Percentiles rank a stretch among this genome's conserved stretches.
Evolutionary conservation across 306 rosid species (phyloP).

Genomic region (Fragaria nilgerrensis): DNA sequence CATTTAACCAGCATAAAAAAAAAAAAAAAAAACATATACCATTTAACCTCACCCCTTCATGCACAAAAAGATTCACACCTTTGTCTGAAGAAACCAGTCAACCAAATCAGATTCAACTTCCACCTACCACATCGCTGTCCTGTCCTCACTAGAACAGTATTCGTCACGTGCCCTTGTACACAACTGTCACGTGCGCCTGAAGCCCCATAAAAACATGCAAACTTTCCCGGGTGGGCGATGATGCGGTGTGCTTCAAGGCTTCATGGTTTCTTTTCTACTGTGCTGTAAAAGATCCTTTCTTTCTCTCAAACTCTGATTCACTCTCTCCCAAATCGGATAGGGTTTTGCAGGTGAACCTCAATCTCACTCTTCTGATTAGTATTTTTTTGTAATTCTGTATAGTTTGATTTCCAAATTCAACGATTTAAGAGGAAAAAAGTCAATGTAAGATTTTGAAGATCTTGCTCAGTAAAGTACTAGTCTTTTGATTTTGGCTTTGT

Average conservation of each 20-base stretch:
- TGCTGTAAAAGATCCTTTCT: slow-evolving; percentile 12
- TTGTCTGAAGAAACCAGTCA: too few relatives aligned
- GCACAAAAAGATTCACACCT: too few relatives aligned
- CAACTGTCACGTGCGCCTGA: neutral
- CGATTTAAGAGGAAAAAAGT: neutral
- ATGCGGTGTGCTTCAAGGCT: neutral
- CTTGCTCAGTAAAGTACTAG: neutral
- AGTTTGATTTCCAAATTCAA: neutral
- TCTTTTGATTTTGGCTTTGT: neutral
- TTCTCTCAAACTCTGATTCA: neutral
- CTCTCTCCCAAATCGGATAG: neutral
- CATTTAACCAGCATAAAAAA: too few relatives aligned
- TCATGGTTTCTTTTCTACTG: neutral
- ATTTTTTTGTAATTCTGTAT: neutral
- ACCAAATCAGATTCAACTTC: too few relatives aligned
- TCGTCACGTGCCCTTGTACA: too few relatives aligned
- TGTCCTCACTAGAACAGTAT: too few relatives aligned
- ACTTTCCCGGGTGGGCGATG: neutral
- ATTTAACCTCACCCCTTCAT: too few relatives aligned
- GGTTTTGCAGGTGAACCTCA: slow-evolving; percentile 5
- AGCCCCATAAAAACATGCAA: neutral
- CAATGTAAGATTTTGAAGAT: neutral
- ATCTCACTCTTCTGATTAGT: neutral
- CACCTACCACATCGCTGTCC: too few relatives aligned
- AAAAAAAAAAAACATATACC: too few relatives aligned